A percentile compares a stretch with the other conserved stretches of the same genome.
phyloP scores from a whole-genome alignment of 1,139 yeast species.

The Eremothecium sinecaudum region DNA sequence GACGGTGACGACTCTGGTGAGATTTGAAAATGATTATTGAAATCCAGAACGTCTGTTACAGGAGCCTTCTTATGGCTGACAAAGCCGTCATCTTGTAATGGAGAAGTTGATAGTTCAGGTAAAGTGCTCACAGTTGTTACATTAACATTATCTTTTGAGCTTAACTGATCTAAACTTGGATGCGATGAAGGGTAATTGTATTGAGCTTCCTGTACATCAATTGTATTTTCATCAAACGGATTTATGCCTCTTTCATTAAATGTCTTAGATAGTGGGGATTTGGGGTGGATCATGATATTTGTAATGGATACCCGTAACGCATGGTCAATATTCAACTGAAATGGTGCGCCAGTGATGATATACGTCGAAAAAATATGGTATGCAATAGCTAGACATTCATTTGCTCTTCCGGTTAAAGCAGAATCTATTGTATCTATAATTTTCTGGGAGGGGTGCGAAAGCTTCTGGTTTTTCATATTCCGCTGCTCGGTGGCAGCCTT shows the following conservation, averaged over 20 bases:
- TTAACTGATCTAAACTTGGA: background rate
- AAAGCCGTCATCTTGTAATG: background rate
- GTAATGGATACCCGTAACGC: constrained; percentile 43
- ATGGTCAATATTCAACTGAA: constrained; percentile 62
- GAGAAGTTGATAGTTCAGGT: background rate
- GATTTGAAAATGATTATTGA: background rate
- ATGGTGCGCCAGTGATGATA: constrained; percentile 61
- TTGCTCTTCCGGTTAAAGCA: constrained; percentile 39
- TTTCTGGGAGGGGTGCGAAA: constrained; percentile 13
- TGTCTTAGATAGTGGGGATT: constrained; percentile 23
- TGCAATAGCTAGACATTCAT: constrained; percentile 47
- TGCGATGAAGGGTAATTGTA: background rate
- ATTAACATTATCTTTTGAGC: background rate
- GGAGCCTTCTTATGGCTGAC: background rate
- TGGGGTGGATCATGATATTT: constrained; percentile 35
- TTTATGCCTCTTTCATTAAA: background rate
- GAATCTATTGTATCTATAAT: constrained; percentile 22
- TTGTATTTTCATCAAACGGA: constrained; percentile 1
- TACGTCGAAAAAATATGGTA: constrained; percentile 60
- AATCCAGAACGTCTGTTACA: constrained; percentile 1
- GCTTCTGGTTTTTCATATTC: constrained; percentile 10
- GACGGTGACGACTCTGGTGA: constrained; percentile 1
- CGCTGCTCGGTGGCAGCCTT: constrained; percentile 15
- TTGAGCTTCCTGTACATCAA: constrained; percentile 1
- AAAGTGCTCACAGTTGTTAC: background rate